These are phyloP conservation scores for Closterium sp. DNA, from an alignment of 139 green algal species.

Conservation along the genomic window DNA sequence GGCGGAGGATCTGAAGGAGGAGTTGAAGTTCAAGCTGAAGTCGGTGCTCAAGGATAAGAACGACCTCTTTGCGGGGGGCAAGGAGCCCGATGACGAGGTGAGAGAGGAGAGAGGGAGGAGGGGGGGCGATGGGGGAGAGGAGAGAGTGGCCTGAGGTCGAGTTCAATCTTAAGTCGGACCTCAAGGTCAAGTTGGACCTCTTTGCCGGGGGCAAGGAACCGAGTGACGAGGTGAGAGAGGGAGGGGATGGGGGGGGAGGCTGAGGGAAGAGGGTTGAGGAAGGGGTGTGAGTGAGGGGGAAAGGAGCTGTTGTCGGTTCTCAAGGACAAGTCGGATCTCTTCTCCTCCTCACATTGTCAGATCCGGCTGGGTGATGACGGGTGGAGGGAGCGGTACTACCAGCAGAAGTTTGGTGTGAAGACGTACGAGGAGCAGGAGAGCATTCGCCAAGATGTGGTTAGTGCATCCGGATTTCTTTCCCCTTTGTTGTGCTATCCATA, in stretches of 20 bases:
- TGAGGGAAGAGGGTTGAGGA: not conserved
- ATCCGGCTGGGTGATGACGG: slow-evolving; percentile 78
- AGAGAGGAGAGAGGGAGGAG: slow-evolving; percentile 63
- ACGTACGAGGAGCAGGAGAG: slow-evolving; percentile 20
- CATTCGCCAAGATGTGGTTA: slow-evolving; percentile 37
- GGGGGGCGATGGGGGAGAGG: slow-evolving; percentile 1
- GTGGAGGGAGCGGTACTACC: slow-evolving; percentile 90
- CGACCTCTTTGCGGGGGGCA: slow-evolving; percentile 59
- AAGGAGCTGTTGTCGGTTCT: slow-evolving; percentile 66
- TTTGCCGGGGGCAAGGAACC: slow-evolving; percentile 34
- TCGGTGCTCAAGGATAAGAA: slow-evolving; percentile 68
- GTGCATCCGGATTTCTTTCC: no score
- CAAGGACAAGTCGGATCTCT: slow-evolving; percentile 74
- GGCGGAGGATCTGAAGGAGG: slow-evolving; percentile 17
- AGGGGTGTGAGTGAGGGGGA: not conserved
- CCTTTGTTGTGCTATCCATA: no score
- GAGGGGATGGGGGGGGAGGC: slow-evolving; percentile 75
- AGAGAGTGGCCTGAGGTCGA: slow-evolving; percentile 55
- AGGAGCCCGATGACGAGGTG: slow-evolving; percentile 26
- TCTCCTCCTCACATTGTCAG: slow-evolving; percentile 1
- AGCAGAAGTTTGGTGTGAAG: slow-evolving; percentile 57
- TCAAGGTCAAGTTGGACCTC: slow-evolving; percentile 74
- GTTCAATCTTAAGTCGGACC: slow-evolving; percentile 65
- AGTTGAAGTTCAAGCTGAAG: slow-evolving; percentile 66
- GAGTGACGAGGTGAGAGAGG: slow-evolving; percentile 62